Conservation (phyloP, 176 grass and related monocot species). For the Musa acuminata region DNA sequence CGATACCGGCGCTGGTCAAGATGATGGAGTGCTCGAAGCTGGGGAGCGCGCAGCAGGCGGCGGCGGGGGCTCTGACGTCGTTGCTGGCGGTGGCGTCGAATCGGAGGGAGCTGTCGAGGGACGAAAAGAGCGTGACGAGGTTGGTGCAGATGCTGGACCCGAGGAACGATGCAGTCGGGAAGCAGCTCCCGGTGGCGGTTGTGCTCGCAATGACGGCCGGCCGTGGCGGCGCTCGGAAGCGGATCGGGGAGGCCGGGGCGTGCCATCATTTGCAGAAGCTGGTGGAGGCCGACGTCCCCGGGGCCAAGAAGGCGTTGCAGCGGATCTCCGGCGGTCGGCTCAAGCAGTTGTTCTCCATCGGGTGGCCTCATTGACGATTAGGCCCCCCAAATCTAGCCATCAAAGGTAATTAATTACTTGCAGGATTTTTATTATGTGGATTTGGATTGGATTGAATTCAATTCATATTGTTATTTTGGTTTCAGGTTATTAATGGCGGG, state of each 20-base stretch:
- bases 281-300: slow-evolving; percentile 52
- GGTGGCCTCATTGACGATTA: slow-evolving; percentile 22
- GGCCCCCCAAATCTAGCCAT: slow-evolving; percentile 7
- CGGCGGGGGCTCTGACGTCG: slow-evolving; percentile 39
- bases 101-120: slow-evolving; percentile 57
- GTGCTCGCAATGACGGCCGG: slow-evolving; percentile 56
- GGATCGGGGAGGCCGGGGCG: slow-evolving; percentile 52
- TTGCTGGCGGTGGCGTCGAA: slow-evolving; percentile 51
- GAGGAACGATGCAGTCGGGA: slow-evolving; percentile 46
- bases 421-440: background rate
- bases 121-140: slow-evolving; percentile 66
- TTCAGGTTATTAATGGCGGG: slow-evolving; percentile 3
- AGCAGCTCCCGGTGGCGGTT: slow-evolving; percentile 50
- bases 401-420: slow-evolving; percentile 12
- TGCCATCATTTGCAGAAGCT: slow-evolving; percentile 62
- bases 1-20: slow-evolving; percentile 49
- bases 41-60: slow-evolving; percentile 49
- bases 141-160: slow-evolving; percentile 76
- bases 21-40: slow-evolving; percentile 78
- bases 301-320: slow-evolving; percentile 80
- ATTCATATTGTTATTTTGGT: background rate
- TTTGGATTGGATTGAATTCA: background rate
- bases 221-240: slow-evolving; percentile 43
- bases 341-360: slow-evolving; percentile 57
- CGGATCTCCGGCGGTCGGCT: slow-evolving; percentile 54